These are phyloP conservation scores for Tephrocybe rancida DNA, from an alignment of 768 basidiomycete genomes.

Conservation along the genomic window DNA sequence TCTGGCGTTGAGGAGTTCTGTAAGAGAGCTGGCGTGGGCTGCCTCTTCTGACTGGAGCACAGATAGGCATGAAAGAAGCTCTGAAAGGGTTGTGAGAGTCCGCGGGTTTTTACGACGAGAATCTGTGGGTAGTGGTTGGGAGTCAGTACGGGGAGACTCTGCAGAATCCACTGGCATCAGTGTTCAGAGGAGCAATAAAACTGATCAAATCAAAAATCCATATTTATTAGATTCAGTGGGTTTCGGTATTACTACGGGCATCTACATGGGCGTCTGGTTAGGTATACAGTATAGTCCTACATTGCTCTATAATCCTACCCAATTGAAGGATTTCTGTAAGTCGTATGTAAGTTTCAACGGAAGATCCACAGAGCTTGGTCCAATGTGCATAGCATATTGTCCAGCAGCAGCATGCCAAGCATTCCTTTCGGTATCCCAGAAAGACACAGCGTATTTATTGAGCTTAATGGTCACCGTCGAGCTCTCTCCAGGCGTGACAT, in stretches of 20 bases:
- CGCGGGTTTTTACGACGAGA: slow-evolving; percentile 32
- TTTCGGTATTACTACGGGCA: not conserved
- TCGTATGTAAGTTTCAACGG: slow-evolving; percentile 25
- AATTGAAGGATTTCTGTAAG: slow-evolving; percentile 24
- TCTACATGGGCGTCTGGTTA: too few species aligned
- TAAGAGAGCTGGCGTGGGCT: slow-evolving; percentile 72
- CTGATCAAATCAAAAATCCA: not conserved
- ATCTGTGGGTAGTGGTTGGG: not conserved
- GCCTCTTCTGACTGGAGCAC: slow-evolving; percentile 77
- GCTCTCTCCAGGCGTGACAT: slow-evolving; percentile 50
- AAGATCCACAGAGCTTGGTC: slow-evolving; percentile 36
- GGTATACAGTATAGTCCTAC: too few species aligned
- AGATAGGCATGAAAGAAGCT: slow-evolving; percentile 77
- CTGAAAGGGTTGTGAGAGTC: slow-evolving; percentile 60
- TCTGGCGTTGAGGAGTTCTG: slow-evolving; percentile 67
- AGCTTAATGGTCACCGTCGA: slow-evolving; percentile 44
- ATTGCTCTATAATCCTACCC: slow-evolving; percentile 34
- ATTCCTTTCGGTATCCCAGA: slow-evolving; percentile 50
- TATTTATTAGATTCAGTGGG: not conserved
- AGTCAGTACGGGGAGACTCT: not conserved
- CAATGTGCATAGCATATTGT: slow-evolving; percentile 50
- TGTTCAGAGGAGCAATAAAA: slow-evolving; percentile 2
- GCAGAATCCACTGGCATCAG: slow-evolving; percentile 7
- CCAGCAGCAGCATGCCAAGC: slow-evolving; percentile 56
- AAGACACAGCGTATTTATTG: slow-evolving; percentile 72